Evolutionary conservation across 192 early-diverging fungal species (phyloP), one percentile per base, ranked within the genome.

Genomic region (Podila minutissima): DNA sequence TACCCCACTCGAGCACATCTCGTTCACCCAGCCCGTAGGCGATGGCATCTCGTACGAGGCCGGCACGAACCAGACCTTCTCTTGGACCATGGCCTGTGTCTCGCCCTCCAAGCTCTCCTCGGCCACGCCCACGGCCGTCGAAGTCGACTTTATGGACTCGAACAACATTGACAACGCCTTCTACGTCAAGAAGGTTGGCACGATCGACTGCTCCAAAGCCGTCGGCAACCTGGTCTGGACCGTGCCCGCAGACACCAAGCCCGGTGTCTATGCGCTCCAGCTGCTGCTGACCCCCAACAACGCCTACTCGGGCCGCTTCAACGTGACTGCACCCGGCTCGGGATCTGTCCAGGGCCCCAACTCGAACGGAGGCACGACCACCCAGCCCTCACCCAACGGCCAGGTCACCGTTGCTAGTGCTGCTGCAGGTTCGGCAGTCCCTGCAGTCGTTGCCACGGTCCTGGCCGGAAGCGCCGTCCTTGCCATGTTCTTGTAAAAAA

Each of bases 81-180:
- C 64, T n/a, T 77, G 75, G 75, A 41, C 35, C 1, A 71, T 59
- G 29, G 64, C 75, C 38, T 77, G 75, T 37, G 29, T 62, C 26
- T 7, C 59, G 15, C 69, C 75, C 46, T 65, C 58, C 20, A 37
- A 37, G 11, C 32, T 33, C 2, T 37, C 26, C 49, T 59, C 75
- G 1, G n/a, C 69, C 50, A 48, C 55, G 22, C 64, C 75, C 28
- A 28, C 26, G 22, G 35, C 19, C 15, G 75, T 65, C 28, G 37
- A 71, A 35, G 75, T 77, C n/a, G 58, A 77, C 19, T 63, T 77
- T 22, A n/a, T 77, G 57, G 66, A 77, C 59, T 62, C 75, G 24
- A 71, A 59, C 64, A 59, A 77, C 37, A 20, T 68, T 31, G 60
- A 59, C 51, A 71, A 71, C 8, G 75, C 64, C 24, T 71, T 66